Conservation (phyloP, 208 protist genomes). For the Entamoeba dispar region DNA sequence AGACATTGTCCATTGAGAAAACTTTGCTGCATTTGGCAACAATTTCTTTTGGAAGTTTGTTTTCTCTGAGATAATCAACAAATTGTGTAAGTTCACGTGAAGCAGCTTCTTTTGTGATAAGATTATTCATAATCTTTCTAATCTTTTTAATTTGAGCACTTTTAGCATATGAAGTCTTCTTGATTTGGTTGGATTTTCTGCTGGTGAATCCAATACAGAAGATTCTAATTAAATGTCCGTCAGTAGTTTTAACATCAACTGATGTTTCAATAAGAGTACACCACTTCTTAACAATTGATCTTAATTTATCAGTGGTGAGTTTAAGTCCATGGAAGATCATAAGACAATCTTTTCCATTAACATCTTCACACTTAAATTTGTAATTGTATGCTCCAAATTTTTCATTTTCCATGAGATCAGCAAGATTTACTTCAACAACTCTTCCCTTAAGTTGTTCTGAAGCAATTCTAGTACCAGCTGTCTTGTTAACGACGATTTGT, state of each 20-base stretch:
- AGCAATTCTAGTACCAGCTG: constrained; percentile 61
- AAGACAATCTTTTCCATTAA: constrained; percentile 73
- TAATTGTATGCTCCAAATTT: constrained; percentile 75
- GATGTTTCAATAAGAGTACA: constrained; percentile 79
- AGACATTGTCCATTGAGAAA: constrained; percentile 83
- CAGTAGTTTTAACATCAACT: constrained; percentile 74
- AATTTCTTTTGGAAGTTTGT: constrained; percentile 76
- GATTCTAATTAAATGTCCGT: constrained; percentile 78
- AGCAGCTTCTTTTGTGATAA: constrained; percentile 60
- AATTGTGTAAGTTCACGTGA: constrained; percentile 65
- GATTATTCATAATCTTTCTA: constrained; percentile 71
- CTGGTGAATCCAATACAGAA: constrained; percentile 92
- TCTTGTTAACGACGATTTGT: constrained; percentile 87
- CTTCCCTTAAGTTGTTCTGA: constrained; percentile 74
- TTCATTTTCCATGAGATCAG: constrained; percentile 73
- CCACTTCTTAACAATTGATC: constrained; percentile 89
- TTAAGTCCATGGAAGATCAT: constrained; percentile 92
- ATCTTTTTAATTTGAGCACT: constrained; percentile 66
- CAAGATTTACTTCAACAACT: constrained; percentile 81
- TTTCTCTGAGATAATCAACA: constrained; percentile 57
- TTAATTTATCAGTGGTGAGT: constrained; percentile 87
- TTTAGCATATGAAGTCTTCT: constrained; percentile 89
- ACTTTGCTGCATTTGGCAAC: constrained; percentile 63
- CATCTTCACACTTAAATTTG: constrained; percentile 75
- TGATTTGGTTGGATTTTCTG: constrained; percentile 58